A percentile compares a stretch with the other conserved stretches of the same genome.
Evolutionary conservation across 768 basidiomycete genomes (phyloP).

Genomic region (Russula emetica): DNA sequence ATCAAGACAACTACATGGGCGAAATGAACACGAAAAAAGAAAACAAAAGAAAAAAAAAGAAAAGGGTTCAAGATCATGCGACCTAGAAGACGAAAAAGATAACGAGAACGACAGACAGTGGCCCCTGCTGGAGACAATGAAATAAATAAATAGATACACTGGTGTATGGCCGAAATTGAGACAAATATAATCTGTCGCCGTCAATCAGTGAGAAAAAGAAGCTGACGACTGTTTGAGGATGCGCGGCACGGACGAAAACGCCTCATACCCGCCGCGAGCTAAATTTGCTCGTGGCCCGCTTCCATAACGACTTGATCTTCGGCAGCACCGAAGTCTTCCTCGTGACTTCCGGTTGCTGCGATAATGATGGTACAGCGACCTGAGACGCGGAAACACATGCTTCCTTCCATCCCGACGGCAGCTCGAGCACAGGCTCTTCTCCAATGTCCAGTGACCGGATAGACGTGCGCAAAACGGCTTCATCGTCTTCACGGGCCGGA

Average conservation of each 20-base stretch:
- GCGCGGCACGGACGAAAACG: neutral
- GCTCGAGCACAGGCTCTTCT: slow-evolving; percentile 18
- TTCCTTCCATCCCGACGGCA: slow-evolving; percentile 18
- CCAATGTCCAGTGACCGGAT: slow-evolving; percentile 21
- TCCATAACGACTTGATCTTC: slow-evolving; percentile 20
- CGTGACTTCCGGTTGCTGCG: neutral
- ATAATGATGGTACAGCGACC: neutral
- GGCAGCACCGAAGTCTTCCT: slow-evolving; percentile 17
- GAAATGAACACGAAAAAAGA: neutral
- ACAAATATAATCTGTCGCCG: neutral
- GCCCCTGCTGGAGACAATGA: neutral
- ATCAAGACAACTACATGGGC: neutral
- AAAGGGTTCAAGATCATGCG: neutral
- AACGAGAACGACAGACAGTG: no score
- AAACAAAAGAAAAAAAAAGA: neutral
- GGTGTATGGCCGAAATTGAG: neutral
- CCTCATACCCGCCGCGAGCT: slow-evolving; percentile 10
- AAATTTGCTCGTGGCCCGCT: slow-evolving; percentile 20
- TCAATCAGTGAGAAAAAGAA: neutral
- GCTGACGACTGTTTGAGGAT: neutral
- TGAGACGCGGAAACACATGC: neutral
- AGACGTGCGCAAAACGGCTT: slow-evolving; percentile 15
- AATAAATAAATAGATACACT: neutral
- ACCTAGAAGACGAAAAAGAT: neutral
- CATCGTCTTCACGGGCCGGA: slow-evolving; percentile 12